These are phyloP conservation scores for Saccharomyces kudriavzevii DNA, from an alignment of 805 yeast genomes.

Conservation along the genomic window DNA sequence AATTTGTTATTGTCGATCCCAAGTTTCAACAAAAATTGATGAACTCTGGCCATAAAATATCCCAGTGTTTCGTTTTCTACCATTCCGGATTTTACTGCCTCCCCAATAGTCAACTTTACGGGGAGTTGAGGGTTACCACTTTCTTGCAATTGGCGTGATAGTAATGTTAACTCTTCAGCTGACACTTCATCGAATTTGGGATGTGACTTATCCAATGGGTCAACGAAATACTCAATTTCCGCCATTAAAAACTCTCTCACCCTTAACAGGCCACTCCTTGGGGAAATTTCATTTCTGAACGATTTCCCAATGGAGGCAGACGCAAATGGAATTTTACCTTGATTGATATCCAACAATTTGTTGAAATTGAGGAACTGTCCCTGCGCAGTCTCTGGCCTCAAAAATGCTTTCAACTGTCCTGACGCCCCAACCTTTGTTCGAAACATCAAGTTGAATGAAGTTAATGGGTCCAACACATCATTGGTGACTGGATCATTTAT, in stretches of 20 bases:
- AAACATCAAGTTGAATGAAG: slow-evolving; percentile 95
- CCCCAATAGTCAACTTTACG: slow-evolving; percentile 63
- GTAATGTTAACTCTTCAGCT: slow-evolving; percentile 63
- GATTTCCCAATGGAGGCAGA: slow-evolving; percentile 98
- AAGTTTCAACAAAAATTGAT: slow-evolving; percentile 70
- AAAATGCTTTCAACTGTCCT: slow-evolving; percentile 87
- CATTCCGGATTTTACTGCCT: slow-evolving; percentile 80
- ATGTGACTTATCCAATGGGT: slow-evolving; percentile 81
- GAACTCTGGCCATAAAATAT: slow-evolving; percentile 91
- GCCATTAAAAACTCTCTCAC: slow-evolving; percentile 99
- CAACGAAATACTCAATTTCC: slow-evolving; percentile 97
- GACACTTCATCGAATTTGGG: slow-evolving; percentile 68
- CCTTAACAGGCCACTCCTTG: slow-evolving; percentile 93
- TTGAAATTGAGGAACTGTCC: slow-evolving; percentile 96
- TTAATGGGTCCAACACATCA: slow-evolving; percentile 78
- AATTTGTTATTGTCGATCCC: slow-evolving; percentile 80
- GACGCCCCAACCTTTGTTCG: slow-evolving; percentile 99
- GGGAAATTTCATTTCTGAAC: slow-evolving; percentile 97
- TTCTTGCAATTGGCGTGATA: slow-evolving; percentile 83
- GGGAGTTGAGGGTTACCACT: slow-evolving; percentile 66
- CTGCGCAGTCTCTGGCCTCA: slow-evolving; percentile 99
- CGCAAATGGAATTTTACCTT: slow-evolving; percentile 97
- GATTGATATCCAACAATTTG: slow-evolving; percentile 89
- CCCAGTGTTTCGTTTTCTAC: slow-evolving; percentile 97
- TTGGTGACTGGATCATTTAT: slow-evolving; percentile 90